These are phyloP conservation scores for Ceriops decandra DNA, from an alignment of 345 rosid genomes.

Conservation along the genomic window DNA sequence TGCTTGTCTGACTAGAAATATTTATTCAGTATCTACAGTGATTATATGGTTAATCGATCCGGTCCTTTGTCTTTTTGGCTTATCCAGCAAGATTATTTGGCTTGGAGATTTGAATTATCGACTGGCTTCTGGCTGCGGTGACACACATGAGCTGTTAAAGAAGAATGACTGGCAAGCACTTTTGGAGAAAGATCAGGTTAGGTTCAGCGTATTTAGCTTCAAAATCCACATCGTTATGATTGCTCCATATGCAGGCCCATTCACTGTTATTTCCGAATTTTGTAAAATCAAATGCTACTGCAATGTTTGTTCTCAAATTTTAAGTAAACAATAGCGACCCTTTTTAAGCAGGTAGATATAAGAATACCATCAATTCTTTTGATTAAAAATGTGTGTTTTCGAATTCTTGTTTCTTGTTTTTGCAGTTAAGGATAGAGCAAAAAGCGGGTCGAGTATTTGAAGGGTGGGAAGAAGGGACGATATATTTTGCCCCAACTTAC, in stretches of 20 bases:
- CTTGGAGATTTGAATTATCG: conserved; percentile 96
- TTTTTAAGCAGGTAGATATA: too few relatives aligned
- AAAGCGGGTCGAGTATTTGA: conserved; percentile 66
- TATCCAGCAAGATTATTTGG: conserved; percentile 72
- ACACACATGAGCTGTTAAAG: conserved; percentile 47
- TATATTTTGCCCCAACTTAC: conserved; percentile 87
- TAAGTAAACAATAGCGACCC: too few relatives aligned
- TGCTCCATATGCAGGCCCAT: too few relatives aligned
- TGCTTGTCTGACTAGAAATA: too few relatives aligned
- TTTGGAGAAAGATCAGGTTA: conserved; percentile 82
- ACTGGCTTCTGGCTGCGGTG: conserved; percentile 39
- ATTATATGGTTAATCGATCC: too few relatives aligned
- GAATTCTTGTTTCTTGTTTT: background rate
- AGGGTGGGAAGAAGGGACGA: conserved; percentile 93
- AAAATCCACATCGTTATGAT: background rate
- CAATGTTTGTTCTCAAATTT: too few relatives aligned
- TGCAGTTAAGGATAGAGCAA: conserved; percentile 75
- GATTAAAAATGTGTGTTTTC: too few relatives aligned
- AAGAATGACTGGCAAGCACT: conserved; percentile 75
- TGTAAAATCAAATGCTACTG: too few relatives aligned
- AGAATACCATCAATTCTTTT: too few relatives aligned
- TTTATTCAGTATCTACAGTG: too few relatives aligned
- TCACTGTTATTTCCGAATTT: too few relatives aligned
- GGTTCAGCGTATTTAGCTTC: background rate
- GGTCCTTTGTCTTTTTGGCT: background rate